phyloP scores from a whole-genome alignment of 208 protist species.

The Leishmania arabica region DNA sequence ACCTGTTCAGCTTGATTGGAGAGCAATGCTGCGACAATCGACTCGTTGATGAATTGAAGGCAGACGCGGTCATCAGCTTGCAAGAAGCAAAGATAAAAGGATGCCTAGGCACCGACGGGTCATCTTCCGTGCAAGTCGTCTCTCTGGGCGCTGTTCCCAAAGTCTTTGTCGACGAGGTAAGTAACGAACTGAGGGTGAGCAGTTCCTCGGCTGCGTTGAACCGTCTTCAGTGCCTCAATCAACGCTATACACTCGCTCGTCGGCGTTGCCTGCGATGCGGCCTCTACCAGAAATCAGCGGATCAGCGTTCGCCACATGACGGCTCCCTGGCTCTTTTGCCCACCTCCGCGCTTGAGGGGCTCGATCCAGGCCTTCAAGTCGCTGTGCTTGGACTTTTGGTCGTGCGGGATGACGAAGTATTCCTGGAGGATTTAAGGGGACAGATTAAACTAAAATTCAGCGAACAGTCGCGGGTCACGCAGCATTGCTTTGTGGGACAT shows the following conservation, averaged over 20 bases:
- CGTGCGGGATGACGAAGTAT: slow-evolving; percentile 40
- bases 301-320: slow-evolving; percentile 30
- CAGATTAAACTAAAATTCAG: slow-evolving; percentile 48
- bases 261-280: slow-evolving; percentile 81
- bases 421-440: slow-evolving; percentile 76
- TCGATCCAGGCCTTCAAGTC: slow-evolving; percentile 48
- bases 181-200: slow-evolving; percentile 53
- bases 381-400: slow-evolving; percentile 83
- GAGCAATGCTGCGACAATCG: slow-evolving; percentile 45
- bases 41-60: slow-evolving; percentile 62
- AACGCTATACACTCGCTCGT: slow-evolving; percentile 81
- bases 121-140: slow-evolving; percentile 44
- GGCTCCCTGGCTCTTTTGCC: slow-evolving; percentile 60
- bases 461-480: slow-evolving; percentile 22
- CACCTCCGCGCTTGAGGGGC: slow-evolving; percentile 79
- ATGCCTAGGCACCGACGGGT: slow-evolving; percentile 31
- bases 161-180: slow-evolving; percentile 70
- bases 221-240: slow-evolving; percentile 62
- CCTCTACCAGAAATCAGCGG: slow-evolving; percentile 65
- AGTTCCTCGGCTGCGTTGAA: slow-evolving; percentile 14
- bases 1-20: slow-evolving; percentile 72
- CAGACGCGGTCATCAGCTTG: slow-evolving; percentile 51
- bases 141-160: slow-evolving; percentile 46
- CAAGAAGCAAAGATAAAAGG: slow-evolving; percentile 53
- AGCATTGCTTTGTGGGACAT: slow-evolving; percentile 54